Evolutionary conservation across 345 rosid genomes (phyloP).

Genomic region (Rhizophora mangle): DNA sequence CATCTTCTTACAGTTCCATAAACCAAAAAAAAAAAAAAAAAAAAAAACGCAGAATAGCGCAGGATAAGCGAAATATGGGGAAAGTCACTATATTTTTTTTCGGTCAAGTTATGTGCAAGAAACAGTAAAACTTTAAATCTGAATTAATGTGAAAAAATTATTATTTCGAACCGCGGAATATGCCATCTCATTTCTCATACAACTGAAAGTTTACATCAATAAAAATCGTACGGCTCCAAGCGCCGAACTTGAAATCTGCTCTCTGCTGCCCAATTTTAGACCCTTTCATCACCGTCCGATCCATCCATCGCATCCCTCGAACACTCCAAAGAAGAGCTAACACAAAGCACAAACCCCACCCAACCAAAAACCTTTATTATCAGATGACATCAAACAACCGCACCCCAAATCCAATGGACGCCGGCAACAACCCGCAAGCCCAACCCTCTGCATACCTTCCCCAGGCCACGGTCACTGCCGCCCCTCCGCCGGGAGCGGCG

Average conservation of each 20-base stretch:
- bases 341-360: too few species aligned
- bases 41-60: neutral
- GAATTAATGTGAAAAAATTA: too few species aligned
- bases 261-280: conserved; percentile 8
- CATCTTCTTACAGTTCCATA: too few species aligned
- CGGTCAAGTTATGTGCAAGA: too few species aligned
- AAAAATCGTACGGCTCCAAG: conserved; percentile 11
- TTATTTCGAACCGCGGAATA: too few species aligned
- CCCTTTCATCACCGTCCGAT: conserved; percentile 13
- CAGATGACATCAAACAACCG: neutral
- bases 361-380: neutral
- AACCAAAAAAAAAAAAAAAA: neutral
- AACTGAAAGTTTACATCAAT: neutral
- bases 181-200: too few species aligned
- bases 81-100: neutral
- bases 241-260: neutral
- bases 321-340: neutral
- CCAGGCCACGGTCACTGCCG: conserved; percentile 29
- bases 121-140: too few species aligned
- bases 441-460: conserved; percentile 63
- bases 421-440: conserved; percentile 31
- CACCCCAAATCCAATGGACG: conserved; percentile 18
- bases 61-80: neutral
- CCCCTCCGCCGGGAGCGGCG: conserved; percentile 21
- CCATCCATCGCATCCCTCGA: neutral